Base-by-base conservation (phyloP, 1,139 yeast species). In the Suhomyces bribrorum region DNA sequence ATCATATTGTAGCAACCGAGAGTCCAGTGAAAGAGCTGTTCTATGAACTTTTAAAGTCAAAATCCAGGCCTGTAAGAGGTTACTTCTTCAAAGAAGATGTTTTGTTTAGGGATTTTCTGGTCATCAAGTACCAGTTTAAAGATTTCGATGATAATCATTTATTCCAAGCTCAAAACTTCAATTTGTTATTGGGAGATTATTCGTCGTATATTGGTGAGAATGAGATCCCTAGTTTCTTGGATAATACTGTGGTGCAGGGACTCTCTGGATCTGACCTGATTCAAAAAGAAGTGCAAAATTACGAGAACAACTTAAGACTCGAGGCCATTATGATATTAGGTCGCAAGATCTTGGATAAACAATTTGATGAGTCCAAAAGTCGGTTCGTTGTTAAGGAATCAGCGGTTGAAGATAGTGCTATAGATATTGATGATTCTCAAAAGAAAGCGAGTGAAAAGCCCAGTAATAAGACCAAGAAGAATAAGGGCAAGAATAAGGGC, bases 81-180 rank as follows among this genome's bases (percentile, higher is more conserved):
- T 76, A 79, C 46, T 76, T 74, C 41, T 83, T 82, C 50, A 59
- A 65, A 29, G 92, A 84, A 49, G 94, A 85, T 61, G 78, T 83
- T 7, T 60, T 70, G 12, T 63, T 81, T 44, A 77, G 77, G 44
- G 89, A 82, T 42, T 82, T 79, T 49, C 63, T 66, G 36, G 71
- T 82, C 3, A 66, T 83, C 20, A 73, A 70, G 27, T 74, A 63
- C 49, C 74, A 73, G 43, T 66, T 83, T 42, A 71, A 71, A 38
- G 89, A 82, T 54, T 83, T 83, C 51, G 69, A 79, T 46, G 87
- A 82, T 52, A 68, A 68, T 14, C 66, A 59, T 37, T 52, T 70
- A 33, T 70, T 69, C 45, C 46, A 47, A 18, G 46, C 62, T n/a
- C 53, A 54, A 28, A 59, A 68, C 40, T 53, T 59, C 26, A 54